These are phyloP conservation scores for Mycena floridula DNA, from an alignment of 768 basidiomycete species.

Conservation along the genomic window DNA sequence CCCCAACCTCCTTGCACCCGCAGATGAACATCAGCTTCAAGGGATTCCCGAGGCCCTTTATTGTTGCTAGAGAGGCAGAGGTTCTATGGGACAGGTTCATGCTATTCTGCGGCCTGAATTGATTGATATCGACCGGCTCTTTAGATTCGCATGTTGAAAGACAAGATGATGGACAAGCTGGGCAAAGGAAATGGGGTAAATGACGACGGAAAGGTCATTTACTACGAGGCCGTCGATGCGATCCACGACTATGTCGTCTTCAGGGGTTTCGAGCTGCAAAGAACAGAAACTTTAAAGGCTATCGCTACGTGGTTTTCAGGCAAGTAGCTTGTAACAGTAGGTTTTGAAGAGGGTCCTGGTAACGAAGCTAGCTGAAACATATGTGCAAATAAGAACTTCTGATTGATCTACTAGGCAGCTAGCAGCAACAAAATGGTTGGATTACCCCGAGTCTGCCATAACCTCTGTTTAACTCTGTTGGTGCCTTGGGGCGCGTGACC, in stretches of 20 bases:
- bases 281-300: conserved; percentile 14
- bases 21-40: conserved; percentile 16
- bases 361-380: no score
- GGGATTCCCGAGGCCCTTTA: conserved; percentile 29
- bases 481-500: no score
- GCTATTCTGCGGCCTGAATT: no score
- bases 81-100: conserved; percentile 24
- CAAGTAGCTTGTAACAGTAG: no score
- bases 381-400: no score
- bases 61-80: conserved; percentile 26
- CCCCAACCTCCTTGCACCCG: conserved; percentile 21
- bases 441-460: no score
- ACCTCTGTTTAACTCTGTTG: no score
- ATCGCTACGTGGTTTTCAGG: conserved; percentile 15
- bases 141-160: conserved; percentile 15
- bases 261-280: conserved; percentile 18
- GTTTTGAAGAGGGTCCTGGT: no score
- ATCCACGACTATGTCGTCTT: conserved; percentile 23
- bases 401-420: no score
- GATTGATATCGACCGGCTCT: no score
- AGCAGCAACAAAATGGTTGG: no score
- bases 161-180: conserved; percentile 22
- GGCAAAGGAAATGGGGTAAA: conserved; percentile 19
- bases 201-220: conserved; percentile 14
- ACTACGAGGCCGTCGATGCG: conserved; percentile 19